phyloP scores from a whole-genome alignment of 768 basidiomycete species.

The Amanita subjunquillea region DNA sequence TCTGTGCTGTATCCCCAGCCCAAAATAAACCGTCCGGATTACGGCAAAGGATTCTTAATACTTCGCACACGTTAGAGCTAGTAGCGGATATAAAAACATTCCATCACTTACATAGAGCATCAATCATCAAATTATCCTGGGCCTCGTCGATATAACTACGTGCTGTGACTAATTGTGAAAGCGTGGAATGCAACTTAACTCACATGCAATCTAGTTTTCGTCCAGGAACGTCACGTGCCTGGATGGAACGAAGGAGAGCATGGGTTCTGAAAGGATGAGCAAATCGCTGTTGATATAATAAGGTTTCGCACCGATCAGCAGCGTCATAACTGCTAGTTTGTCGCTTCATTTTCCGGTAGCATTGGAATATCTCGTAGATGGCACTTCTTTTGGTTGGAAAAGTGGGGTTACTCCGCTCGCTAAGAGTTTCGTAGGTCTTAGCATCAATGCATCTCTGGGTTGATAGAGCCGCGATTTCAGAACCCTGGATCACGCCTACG shows the following conservation, averaged over 20 bases:
- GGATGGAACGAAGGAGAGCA: slow-evolving; percentile 28
- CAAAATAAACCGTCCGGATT: slow-evolving; percentile 65
- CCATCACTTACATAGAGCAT: slow-evolving; percentile 38
- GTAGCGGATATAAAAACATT: too few relatives aligned
- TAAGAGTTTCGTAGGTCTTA: slow-evolving; percentile 34
- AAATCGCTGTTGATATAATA: background rate
- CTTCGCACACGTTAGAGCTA: slow-evolving; percentile 20
- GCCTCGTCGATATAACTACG: slow-evolving; percentile 64
- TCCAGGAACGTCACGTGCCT: slow-evolving; percentile 22
- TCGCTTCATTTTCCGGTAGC: slow-evolving; percentile 37
- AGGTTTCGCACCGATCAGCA: slow-evolving; percentile 41
- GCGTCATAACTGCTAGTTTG: slow-evolving; percentile 35
- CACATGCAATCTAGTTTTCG: slow-evolving; percentile 47
- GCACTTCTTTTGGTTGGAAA: slow-evolving; percentile 39
- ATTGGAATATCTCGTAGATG: slow-evolving; percentile 44
- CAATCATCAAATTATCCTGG: slow-evolving; percentile 63
- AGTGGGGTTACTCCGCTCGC: slow-evolving; percentile 39
- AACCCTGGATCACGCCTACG: slow-evolving; percentile 59
- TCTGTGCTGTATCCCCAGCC: slow-evolving; percentile 77
- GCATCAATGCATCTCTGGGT: slow-evolving; percentile 30
- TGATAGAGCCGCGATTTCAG: slow-evolving; percentile 35
- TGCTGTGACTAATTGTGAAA: background rate
- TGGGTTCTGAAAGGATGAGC: slow-evolving; percentile 33
- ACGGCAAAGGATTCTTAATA: slow-evolving; percentile 48
- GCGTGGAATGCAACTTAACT: slow-evolving; percentile 9